Conservation (phyloP, 2,329 filamentous ascomycete species). For the Colletotrichum sp. region DNA sequence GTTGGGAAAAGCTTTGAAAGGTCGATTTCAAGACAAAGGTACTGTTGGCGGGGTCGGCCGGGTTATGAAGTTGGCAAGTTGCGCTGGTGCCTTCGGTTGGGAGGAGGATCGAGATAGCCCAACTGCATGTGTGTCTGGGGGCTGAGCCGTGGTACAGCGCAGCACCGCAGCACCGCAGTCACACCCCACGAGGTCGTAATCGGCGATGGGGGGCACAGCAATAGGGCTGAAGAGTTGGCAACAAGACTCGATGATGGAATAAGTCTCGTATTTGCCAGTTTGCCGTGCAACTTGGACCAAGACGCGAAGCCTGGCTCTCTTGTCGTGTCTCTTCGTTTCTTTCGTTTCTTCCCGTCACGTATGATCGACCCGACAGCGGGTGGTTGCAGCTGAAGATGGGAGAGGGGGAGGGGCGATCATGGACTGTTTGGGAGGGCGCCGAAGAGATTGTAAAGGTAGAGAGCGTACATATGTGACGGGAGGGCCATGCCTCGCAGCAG, state of each 20-base stretch:
- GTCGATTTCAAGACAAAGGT: background rate
- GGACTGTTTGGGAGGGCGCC: conserved; percentile 6
- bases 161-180: conserved; percentile 13
- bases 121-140: conserved; percentile 5
- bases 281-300: background rate
- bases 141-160: conserved; percentile 17
- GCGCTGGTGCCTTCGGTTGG: background rate
- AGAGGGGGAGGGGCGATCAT: conserved; percentile 7
- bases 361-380: conserved; percentile 15
- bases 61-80: conserved; percentile 17
- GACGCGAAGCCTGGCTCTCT: background rate
- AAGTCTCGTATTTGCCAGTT: background rate
- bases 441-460: background rate
- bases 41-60: background rate
- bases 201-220: conserved; percentile 10
- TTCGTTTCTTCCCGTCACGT: background rate
- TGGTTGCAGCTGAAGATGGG: background rate
- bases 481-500: conserved; percentile 2
- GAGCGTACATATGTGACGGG: conserved; percentile 5
- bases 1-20: background rate
- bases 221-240: conserved; percentile 4
- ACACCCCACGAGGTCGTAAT: conserved; percentile 9
- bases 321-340: background rate
- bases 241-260: background rate
- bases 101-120: conserved; percentile 11